Evolutionary conservation across 257 asterid species (phyloP).

Genomic region (Nicotiana tabacum): DNA sequence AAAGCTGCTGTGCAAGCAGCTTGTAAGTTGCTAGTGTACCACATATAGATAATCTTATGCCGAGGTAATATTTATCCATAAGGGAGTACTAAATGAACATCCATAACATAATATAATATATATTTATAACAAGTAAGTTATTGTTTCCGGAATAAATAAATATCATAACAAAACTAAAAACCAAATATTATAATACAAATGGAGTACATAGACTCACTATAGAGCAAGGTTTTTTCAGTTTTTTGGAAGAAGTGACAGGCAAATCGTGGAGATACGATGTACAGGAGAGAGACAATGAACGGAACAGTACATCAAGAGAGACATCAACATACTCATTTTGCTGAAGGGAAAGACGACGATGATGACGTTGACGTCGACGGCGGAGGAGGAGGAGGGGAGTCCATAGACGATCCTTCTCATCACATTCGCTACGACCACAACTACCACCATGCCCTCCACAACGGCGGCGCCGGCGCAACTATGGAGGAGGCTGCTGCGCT

Average conservation of each 20-base stretch:
- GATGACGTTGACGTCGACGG: not conserved
- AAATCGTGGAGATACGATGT: not conserved
- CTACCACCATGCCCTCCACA: constrained; percentile 47
- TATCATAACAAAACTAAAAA: too few species aligned
- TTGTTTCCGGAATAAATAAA: too few species aligned
- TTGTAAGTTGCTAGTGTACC: too few species aligned
- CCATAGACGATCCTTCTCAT: constrained; percentile 31
- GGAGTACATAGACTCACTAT: too few species aligned
- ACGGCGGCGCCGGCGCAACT: not conserved
- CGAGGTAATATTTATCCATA: too few species aligned
- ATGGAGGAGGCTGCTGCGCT: constrained; percentile 18
- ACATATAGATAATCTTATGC: too few species aligned
- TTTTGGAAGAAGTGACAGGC: not conserved
- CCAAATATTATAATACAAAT: too few species aligned
- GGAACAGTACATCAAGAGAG: not conserved
- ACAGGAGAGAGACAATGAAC: constrained; percentile 3
- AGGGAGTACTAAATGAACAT: too few species aligned
- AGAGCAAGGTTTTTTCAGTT: not conserved
- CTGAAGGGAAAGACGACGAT: constrained; percentile 44
- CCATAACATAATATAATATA: too few species aligned
- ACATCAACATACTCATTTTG: constrained; percentile 28
- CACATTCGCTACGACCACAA: constrained; percentile 61
- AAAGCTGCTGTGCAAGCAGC: too few species aligned
- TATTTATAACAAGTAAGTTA: too few species aligned
- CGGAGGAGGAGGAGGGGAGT: constrained; percentile 28